These are phyloP conservation scores for Cinnamomum micranthum DNA, from an alignment of 164 flowering plant genomes.

Conservation along the genomic window DNA sequence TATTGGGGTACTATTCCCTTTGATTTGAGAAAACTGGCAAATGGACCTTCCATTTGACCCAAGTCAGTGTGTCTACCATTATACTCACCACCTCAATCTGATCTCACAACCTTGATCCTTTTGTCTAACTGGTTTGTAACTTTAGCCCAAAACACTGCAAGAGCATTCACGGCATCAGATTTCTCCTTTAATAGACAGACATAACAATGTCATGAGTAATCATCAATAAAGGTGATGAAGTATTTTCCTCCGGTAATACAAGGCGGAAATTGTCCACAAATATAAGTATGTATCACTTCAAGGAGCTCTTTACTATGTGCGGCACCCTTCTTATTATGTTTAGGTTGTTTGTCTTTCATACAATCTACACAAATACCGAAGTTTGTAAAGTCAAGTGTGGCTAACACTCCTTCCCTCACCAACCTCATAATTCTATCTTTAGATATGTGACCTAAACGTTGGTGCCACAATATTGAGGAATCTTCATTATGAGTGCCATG, in stretches of 20 bases:
- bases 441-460: slow-evolving; percentile 1
- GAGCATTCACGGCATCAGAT: neutral
- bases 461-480: neutral
- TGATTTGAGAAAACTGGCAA: neutral
- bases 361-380: no score
- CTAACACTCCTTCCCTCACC: neutral
- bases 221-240: no score
- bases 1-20: neutral
- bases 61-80: neutral
- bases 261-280: slow-evolving; percentile 7
- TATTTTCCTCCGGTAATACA: neutral
- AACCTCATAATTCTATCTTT: neutral
- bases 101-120: no score
- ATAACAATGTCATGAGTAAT: no score
- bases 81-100: no score
- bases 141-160: neutral
- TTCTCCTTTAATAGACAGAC: neutral
- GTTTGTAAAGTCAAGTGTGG: neutral
- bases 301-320: neutral
- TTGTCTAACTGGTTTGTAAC: neutral
- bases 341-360: neutral
- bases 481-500: neutral
- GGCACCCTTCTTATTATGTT: neutral
- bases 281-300: no score
- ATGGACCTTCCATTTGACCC: neutral